Percentiles rank a stretch among this genome's conserved stretches.
phyloP scores from a whole-genome alignment of 1,284 basidiomycete species.

The Fomitiporia mediterranea region DNA sequence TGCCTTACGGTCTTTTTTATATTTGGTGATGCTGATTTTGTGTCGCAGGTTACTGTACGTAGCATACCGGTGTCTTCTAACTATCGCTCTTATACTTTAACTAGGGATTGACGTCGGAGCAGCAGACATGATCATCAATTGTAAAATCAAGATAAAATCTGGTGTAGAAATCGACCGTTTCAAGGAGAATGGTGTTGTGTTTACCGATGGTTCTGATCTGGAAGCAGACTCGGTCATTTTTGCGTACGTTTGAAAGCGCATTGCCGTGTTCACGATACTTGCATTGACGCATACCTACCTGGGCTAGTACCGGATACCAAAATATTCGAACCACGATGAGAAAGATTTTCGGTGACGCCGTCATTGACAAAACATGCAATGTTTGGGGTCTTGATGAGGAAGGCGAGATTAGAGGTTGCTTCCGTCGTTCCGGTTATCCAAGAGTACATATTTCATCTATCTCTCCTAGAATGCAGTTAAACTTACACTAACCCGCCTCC shows the following conservation, averaged over 20 bases:
- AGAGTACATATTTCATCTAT: conserved; percentile 22
- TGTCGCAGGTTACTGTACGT: conserved; percentile 8
- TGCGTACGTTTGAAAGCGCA: conserved; percentile 30
- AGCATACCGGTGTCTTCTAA: neutral
- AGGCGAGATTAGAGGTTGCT: conserved; percentile 25
- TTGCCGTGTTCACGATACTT: too few species aligned
- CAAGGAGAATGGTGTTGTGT: conserved; percentile 26
- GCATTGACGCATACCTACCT: too few species aligned
- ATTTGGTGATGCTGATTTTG: neutral
- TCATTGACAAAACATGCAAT: conserved; percentile 23
- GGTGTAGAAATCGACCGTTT: conserved; percentile 29
- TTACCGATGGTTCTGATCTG: conserved; percentile 30
- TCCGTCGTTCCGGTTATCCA: conserved; percentile 32
- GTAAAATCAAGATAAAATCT: conserved; percentile 28
- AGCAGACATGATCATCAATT: conserved; percentile 29
- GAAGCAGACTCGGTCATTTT: conserved; percentile 31
- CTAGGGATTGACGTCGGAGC: conserved; percentile 38
- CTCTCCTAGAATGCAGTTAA: neutral
- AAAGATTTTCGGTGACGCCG: conserved; percentile 25
- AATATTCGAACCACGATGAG: conserved; percentile 11
- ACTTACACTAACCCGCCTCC: neutral
- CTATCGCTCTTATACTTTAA: neutral
- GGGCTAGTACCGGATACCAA: conserved; percentile 15
- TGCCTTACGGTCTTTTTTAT: neutral
- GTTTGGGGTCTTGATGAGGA: conserved; percentile 28